Conservation (phyloP, 129 eudicot genomes). For the Centaurea solstitialis region DNA sequence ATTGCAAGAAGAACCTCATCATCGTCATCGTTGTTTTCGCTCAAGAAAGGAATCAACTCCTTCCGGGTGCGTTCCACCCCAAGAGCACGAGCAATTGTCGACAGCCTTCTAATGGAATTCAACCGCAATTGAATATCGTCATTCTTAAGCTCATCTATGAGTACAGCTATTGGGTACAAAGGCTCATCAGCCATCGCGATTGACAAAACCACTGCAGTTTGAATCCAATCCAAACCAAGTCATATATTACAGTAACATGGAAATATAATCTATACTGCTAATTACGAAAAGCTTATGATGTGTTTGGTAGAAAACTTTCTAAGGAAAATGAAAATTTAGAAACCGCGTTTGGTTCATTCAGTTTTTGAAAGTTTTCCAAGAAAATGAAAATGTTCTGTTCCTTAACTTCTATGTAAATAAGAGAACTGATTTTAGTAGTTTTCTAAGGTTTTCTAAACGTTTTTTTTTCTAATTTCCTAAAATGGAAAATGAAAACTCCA, state of each 20-base stretch:
- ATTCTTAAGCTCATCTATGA: slow-evolving; percentile 88
- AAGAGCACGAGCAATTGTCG: slow-evolving; percentile 88
- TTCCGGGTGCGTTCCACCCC: slow-evolving; percentile 88
- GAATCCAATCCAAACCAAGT: not conserved
- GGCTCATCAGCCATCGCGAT: slow-evolving; percentile 78
- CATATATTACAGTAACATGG: slow-evolving; percentile 6
- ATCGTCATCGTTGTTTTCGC: slow-evolving; percentile 92
- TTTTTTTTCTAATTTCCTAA: too few species aligned
- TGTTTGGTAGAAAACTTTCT: too few species aligned
- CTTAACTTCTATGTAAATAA: too few species aligned
- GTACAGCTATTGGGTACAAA: slow-evolving; percentile 85
- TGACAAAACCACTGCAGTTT: slow-evolving; percentile 24
- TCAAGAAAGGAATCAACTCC: slow-evolving; percentile 83
- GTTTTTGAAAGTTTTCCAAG: too few species aligned
- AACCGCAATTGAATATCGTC: slow-evolving; percentile 86
- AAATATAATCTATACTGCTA: slow-evolving; percentile 26
- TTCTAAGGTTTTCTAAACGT: too few species aligned
- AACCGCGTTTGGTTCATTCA: too few species aligned
- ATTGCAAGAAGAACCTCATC: slow-evolving; percentile 97
- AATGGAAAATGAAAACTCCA: too few species aligned
- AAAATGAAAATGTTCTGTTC: too few species aligned
- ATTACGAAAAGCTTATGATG: too few species aligned
- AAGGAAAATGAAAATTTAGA: too few species aligned
- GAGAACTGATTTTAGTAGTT: too few species aligned
- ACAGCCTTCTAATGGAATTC: slow-evolving; percentile 76